These are phyloP conservation scores for Fraxinus platypoda DNA, from an alignment of 305 asterid species.

Conservation along the genomic window DNA sequence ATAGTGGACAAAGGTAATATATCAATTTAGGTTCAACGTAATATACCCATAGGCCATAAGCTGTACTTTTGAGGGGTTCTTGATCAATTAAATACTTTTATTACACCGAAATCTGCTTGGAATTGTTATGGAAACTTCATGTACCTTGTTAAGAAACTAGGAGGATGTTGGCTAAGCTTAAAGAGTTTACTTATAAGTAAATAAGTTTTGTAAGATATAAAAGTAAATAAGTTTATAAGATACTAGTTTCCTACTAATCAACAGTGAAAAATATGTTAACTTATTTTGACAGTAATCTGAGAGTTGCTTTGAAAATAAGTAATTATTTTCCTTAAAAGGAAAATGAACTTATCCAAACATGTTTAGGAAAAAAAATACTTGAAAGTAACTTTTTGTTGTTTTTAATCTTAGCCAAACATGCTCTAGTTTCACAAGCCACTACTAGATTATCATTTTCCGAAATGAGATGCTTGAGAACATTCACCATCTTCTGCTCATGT, in stretches of 20 bases:
- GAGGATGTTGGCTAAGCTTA: not conserved
- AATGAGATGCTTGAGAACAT: conserved; percentile 32
- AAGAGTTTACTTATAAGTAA: not conserved
- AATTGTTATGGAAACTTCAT: not conserved
- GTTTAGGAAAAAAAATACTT: not conserved
- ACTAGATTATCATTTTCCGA: conserved; percentile 12
- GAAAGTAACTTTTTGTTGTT: not conserved
- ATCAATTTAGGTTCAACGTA: not conserved
- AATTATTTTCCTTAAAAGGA: not conserved
- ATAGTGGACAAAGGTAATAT: not conserved
- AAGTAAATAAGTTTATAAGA: not conserved
- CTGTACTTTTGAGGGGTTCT: not conserved
- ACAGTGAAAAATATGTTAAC: not conserved
- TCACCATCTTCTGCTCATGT: conserved; percentile 45
- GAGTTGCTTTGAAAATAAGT: not conserved
- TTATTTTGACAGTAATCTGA: not conserved
- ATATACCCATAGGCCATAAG: not conserved
- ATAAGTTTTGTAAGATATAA: not conserved
- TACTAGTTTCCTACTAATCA: not conserved
- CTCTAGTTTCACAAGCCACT: not conserved
- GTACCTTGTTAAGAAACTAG: not conserved
- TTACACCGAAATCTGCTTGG: not conserved
- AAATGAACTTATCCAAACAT: not conserved
- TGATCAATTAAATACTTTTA: not conserved
- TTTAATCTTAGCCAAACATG: not conserved